Evolutionary conservation across 2,329 filamentous ascomycete species (phyloP).

Genomic region (Cordyceps militaris): DNA sequence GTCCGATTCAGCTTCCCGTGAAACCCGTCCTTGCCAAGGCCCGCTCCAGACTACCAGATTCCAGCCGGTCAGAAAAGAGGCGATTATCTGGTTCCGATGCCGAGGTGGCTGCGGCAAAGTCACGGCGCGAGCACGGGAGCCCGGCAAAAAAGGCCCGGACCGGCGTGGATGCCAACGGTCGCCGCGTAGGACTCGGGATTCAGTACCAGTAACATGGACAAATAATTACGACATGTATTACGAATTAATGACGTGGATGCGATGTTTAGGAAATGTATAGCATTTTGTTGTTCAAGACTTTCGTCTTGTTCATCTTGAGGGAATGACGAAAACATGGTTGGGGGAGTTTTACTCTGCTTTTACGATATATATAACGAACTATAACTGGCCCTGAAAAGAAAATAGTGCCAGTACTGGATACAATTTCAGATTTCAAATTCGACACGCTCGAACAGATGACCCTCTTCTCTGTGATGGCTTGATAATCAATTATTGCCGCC

Average conservation of each 20-base stretch:
- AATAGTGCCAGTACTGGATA: neutral
- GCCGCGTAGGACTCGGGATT: conserved; percentile 46
- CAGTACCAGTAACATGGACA: conserved; percentile 31
- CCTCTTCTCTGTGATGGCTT: neutral
- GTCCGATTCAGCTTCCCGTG: conserved; percentile 28
- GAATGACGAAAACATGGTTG: neutral
- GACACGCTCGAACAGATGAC: neutral
- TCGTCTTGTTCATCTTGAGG: neutral
- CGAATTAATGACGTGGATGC: neutral
- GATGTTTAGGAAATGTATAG: neutral
- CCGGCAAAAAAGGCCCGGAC: conserved; percentile 46
- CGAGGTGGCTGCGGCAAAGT: conserved; percentile 21
- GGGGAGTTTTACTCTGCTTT: neutral
- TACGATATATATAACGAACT: neutral
- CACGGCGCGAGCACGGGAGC: conserved; percentile 29
- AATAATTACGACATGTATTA: neutral
- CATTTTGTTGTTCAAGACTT: neutral
- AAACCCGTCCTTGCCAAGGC: conserved; percentile 37
- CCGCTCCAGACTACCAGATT: conserved; percentile 33
- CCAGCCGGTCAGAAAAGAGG: conserved; percentile 43
- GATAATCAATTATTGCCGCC: neutral
- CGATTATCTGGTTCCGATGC: conserved; percentile 37
- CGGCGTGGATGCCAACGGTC: conserved; percentile 32
- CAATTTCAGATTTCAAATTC: neutral
- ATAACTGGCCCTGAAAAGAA: neutral